Evolutionary conservation across 1,284 basidiomycete species (phyloP).

Genomic region (Tremellales sp.): DNA sequence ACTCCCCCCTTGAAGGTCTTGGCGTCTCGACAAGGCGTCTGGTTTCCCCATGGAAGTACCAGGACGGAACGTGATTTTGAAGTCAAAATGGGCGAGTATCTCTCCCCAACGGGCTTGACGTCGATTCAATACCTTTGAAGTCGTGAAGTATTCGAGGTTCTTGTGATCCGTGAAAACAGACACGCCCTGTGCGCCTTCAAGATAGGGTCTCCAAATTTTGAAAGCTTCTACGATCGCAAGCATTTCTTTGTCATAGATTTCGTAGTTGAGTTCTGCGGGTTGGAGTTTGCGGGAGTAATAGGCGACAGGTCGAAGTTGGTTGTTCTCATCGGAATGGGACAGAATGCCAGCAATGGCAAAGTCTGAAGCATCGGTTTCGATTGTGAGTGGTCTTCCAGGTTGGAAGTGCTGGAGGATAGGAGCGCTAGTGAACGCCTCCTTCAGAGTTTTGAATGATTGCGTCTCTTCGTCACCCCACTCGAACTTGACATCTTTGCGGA

Average conservation of each 20-base stretch:
- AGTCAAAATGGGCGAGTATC: slow-evolving; percentile 47
- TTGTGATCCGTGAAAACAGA: slow-evolving; percentile 51
- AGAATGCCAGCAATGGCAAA: slow-evolving; percentile 32
- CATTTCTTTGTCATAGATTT: slow-evolving; percentile 54
- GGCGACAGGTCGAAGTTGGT: slow-evolving; percentile 38
- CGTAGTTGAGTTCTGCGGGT: slow-evolving; percentile 43
- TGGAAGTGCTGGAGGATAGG: slow-evolving; percentile 47
- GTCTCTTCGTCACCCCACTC: slow-evolving; percentile 35
- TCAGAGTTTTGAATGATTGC: slow-evolving; percentile 49
- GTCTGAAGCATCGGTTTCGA: slow-evolving; percentile 42
- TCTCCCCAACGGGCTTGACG: slow-evolving; percentile 51
- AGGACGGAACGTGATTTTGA: slow-evolving; percentile 47
- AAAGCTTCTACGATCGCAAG: slow-evolving; percentile 50
- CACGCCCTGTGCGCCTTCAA: slow-evolving; percentile 39
- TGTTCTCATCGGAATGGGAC: slow-evolving; percentile 28
- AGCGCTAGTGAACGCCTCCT: slow-evolving; percentile 41
- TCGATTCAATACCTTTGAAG: slow-evolving; percentile 46
- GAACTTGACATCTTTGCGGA: slow-evolving; percentile 26
- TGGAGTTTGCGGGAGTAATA: slow-evolving; percentile 42
- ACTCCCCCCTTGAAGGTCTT: slow-evolving; percentile 37
- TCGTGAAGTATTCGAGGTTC: slow-evolving; percentile 51
- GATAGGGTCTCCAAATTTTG: slow-evolving; percentile 49
- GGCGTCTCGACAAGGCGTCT: slow-evolving; percentile 48
- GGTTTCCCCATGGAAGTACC: slow-evolving; percentile 43
- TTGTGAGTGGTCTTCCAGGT: slow-evolving; percentile 27